Base-by-base conservation (phyloP, 2,329 filamentous ascomycete genomes). In the Ceratocystis lukuohia region DNA sequence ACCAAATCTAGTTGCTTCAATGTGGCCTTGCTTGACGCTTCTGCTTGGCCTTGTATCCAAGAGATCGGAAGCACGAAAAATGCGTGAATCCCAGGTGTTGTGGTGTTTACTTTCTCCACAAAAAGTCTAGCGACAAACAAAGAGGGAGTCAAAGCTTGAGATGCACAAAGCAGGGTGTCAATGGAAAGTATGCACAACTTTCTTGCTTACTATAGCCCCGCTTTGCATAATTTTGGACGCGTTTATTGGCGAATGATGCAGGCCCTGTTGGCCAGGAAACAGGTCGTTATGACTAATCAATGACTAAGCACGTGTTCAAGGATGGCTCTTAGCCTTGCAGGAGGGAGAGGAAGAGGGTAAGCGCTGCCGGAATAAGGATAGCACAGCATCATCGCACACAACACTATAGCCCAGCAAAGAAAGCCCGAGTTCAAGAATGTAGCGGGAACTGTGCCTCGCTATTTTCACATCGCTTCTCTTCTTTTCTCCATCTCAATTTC, bases 81-180 rank as follows among this genome's bases (percentile, higher is more conserved):
- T 63, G 44, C 10, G 41, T 63, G 22, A 45, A 30, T 63, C 37
- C 41, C 41, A 62, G 41, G 20, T 48, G 41, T 59, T 59, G 56
- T 59, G 56, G 56, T 59, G 56, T 59, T 59, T 59, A 59, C 56
- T 37, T 59, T 59, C 56, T 59, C 56, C 56, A 59, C 56, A 59
- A 59, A 57, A 59, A 59, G 25, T 15, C 20, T 12, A 53, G 48
- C 17, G 30, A 33, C 63, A 65, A 25, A 65, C 45, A 65, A 56
- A 17, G 30, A 25, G 25, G n/a, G 30, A 48, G 61, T 12, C 12
- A 41, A 41, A 22, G 61, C 17, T 22, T 12, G 41, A 6, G 10
- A 12, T 37, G 61, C 46, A 65, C 25, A 65, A 65, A 53, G 8
- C 59, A 33, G 30, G 8, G 30, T 33, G 30, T 33, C 30, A 2